Percentiles rank a stretch among this genome's conserved stretches.
Evolutionary conservation across 129 eudicot genomes (phyloP).

Genomic region (Arctium minus): DNA sequence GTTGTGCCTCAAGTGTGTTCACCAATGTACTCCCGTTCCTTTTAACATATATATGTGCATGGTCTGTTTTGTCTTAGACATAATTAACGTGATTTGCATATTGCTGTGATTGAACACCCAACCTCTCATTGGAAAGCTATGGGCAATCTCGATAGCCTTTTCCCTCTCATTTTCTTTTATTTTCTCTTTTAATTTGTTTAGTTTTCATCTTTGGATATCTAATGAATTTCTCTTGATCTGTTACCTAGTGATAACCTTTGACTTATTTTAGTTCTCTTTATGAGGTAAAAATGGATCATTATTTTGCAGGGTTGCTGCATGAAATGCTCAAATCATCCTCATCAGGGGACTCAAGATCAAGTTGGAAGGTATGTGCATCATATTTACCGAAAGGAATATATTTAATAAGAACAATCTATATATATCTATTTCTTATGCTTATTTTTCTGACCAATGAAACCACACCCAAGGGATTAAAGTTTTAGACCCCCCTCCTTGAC

Average conservation of each 20-base stretch:
- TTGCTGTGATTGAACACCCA: background rate
- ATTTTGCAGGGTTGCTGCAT: conserved; percentile 54
- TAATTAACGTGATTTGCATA: background rate
- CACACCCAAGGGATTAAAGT: too few relatives aligned
- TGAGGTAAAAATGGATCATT: conserved; percentile 8
- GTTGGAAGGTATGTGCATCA: conserved; percentile 68
- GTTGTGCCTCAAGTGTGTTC: background rate
- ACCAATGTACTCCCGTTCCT: too few relatives aligned
- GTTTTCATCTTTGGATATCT: background rate
- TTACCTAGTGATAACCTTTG: background rate
- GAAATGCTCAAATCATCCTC: conserved; percentile 81
- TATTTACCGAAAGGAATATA: background rate
- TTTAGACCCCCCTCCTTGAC: too few relatives aligned
- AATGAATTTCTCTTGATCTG: background rate
- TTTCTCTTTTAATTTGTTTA: background rate
- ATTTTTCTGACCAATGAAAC: too few relatives aligned
- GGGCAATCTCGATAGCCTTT: background rate
- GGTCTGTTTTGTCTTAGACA: background rate
- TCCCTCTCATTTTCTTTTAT: background rate
- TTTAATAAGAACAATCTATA: background rate
- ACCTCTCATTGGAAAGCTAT: background rate
- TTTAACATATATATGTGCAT: background rate
- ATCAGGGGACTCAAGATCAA: conserved; percentile 58
- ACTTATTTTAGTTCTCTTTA: background rate
- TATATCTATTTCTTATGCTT: background rate